Evolutionary conservation across 768 basidiomycete genomes (phyloP).

Genomic region (Boletus sp.): DNA sequence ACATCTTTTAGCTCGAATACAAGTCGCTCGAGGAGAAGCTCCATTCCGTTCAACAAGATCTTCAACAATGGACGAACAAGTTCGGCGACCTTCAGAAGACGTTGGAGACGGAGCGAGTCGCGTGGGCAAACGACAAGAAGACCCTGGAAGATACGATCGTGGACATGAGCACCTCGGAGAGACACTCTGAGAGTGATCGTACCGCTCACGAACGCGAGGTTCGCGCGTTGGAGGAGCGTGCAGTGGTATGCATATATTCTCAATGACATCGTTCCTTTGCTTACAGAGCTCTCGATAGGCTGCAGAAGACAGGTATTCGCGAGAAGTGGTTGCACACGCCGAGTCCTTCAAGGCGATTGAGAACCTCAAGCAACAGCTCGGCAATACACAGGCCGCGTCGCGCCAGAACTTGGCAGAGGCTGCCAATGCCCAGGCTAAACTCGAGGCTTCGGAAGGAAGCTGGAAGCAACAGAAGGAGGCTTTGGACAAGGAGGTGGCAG

Average conservation of each 20-base stretch:
- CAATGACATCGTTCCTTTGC: not conserved
- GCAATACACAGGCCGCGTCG: slow-evolving; percentile 47
- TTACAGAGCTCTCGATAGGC: slow-evolving; percentile 36
- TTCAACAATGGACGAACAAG: slow-evolving; percentile 46
- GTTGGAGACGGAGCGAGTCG: slow-evolving; percentile 65
- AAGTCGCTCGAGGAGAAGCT: slow-evolving; percentile 64
- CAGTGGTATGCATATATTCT: slow-evolving; percentile 45
- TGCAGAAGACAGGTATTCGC: slow-evolving; percentile 78
- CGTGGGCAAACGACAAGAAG: slow-evolving; percentile 79
- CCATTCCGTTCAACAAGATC: slow-evolving; percentile 51
- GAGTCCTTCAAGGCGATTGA: slow-evolving; percentile 77
- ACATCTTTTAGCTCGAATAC: slow-evolving; percentile 53
- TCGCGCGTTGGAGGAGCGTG: slow-evolving; percentile 66
- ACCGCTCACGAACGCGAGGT: slow-evolving; percentile 62
- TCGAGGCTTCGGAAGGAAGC: slow-evolving; percentile 67
- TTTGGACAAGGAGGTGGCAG: slow-evolving; percentile 73
- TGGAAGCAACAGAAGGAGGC: slow-evolving; percentile 79
- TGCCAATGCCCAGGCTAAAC: slow-evolving; percentile 74
- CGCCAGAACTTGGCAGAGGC: slow-evolving; percentile 61
- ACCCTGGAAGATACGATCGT: slow-evolving; percentile 79
- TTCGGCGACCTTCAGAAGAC: slow-evolving; percentile 59
- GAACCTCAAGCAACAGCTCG: slow-evolving; percentile 60
- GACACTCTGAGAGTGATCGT: slow-evolving; percentile 61
- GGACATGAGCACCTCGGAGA: slow-evolving; percentile 75
- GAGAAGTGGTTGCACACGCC: slow-evolving; percentile 83